phyloP scores from a whole-genome alignment of 108 stramenopile species.

The Parietichytrium sp. region DNA sequence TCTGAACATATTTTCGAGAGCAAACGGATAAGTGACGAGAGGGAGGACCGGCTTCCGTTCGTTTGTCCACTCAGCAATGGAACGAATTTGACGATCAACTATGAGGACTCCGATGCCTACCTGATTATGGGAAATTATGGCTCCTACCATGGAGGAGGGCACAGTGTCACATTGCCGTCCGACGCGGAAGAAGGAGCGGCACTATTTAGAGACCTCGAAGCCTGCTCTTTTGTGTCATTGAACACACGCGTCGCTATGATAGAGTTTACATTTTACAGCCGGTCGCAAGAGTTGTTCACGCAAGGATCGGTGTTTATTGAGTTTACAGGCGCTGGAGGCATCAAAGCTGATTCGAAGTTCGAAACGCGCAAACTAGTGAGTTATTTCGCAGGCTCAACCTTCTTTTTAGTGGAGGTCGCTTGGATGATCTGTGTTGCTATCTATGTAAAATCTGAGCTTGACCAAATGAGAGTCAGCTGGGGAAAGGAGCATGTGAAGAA shows the following conservation, averaged over 20 bases:
- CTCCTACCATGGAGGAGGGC: background rate
- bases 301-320: background rate
- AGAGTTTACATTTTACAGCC: conserved; percentile 11
- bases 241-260: conserved; percentile 21
- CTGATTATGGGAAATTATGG: background rate
- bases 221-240: background rate
- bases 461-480: background rate
- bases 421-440: background rate
- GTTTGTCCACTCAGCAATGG: conserved; percentile 3
- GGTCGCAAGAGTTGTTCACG: background rate
- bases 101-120: background rate
- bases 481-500: background rate
- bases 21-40: no score
- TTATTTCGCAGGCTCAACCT: background rate
- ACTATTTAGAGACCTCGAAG: background rate
- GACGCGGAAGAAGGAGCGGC: background rate
- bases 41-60: background rate
- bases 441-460: background rate
- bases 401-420: background rate
- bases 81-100: background rate
- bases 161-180: background rate
- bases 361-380: conserved; percentile 19
- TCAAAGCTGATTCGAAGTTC: background rate
- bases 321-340: conserved; percentile 18
- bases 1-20: no score